Evolutionary conservation across 495 filamentous ascomycete species (phyloP), one percentile per base, ranked within the genome.

Genomic region (Collariella sp.): DNA sequence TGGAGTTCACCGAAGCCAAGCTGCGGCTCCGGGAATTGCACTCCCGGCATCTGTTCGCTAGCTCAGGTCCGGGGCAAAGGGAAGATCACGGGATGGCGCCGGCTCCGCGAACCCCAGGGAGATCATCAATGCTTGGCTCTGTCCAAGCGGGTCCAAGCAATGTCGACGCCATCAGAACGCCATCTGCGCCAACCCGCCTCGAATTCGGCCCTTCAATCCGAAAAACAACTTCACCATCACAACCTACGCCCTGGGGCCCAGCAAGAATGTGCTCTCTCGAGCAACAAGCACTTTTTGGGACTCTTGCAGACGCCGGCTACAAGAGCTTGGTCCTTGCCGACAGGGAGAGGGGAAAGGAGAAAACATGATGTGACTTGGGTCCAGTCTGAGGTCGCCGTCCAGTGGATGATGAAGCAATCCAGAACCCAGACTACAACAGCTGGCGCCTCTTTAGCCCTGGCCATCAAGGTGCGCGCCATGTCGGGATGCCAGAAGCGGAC

Each of bases 171-270:
- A 45, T 60, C 50, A 52, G 31, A 49, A 55, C 54, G 62, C 62
- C 61, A 63, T 56, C 48, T 58, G 55, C 55, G 54, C 31, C 38
- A 35, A 58, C 49, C 60, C 57, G 57, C 29, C 16, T 50, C 43
- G 51, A 54, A 66, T 59, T 62, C 59, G 62, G 62, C 48, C 56
- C 59, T 64, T 63, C 61, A 46, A 34, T 13, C 33, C 46, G 36
- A 38, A 33, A 49, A 23, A 19, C 23, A 35, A 42, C 6, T 2
- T 34, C 6, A 38, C 54, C 31, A 45, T 22, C 26, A 31, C 26
- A 9, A 31, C 26, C 5, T 9, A 9, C 26, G 5, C 26, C 5
- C 26, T 31, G 26, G 26, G 5, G 26, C 26, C 26, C 26, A 9
- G 26, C 9, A 9, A 5, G 26, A 31, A 5, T 31, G 5, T 9